These are phyloP conservation scores for Coelastrella sp. DNA, from an alignment of 139 green algal genomes.

Conservation along the genomic window DNA sequence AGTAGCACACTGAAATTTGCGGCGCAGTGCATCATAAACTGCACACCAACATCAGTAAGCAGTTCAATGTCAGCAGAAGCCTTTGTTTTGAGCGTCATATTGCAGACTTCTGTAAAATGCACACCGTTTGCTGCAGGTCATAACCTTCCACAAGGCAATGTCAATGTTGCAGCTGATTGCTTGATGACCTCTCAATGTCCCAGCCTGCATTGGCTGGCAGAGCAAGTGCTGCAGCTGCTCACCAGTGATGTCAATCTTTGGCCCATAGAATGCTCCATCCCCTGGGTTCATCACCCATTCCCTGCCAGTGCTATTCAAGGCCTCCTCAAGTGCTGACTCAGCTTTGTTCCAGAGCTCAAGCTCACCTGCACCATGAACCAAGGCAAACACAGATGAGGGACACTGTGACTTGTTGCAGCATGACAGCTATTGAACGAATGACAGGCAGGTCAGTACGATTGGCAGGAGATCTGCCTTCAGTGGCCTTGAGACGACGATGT, in stretches of 20 bases:
- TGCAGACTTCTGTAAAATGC: too few species aligned
- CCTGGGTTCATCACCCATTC: constrained; percentile 84
- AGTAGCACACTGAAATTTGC: constrained; percentile 96
- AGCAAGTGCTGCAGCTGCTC: neutral
- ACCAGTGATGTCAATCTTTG: constrained; percentile 95
- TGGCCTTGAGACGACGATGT: too few species aligned
- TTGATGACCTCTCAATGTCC: too few species aligned
- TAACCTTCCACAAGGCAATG: too few species aligned
- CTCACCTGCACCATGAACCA: constrained; percentile 68
- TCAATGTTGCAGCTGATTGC: too few species aligned
- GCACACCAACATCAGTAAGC: constrained; percentile 9
- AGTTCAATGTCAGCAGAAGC: too few species aligned
- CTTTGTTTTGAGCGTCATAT: too few species aligned
- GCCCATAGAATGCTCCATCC: constrained; percentile 98
- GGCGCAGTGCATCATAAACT: constrained; percentile 92
- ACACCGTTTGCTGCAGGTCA: too few species aligned
- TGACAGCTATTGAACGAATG: neutral
- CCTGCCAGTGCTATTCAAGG: constrained; percentile 84
- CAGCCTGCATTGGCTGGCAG: neutral
- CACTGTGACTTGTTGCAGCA: neutral
- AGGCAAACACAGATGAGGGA: neutral
- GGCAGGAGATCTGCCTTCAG: neutral
- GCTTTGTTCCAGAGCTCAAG: constrained; percentile 93
- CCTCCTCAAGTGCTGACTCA: constrained; percentile 86
- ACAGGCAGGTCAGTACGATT: neutral